Evolutionary conservation across 345 rosid species (phyloP), one percentile per base, ranked within the genome.

Genomic region (Sonneratia caseolaris): DNA sequence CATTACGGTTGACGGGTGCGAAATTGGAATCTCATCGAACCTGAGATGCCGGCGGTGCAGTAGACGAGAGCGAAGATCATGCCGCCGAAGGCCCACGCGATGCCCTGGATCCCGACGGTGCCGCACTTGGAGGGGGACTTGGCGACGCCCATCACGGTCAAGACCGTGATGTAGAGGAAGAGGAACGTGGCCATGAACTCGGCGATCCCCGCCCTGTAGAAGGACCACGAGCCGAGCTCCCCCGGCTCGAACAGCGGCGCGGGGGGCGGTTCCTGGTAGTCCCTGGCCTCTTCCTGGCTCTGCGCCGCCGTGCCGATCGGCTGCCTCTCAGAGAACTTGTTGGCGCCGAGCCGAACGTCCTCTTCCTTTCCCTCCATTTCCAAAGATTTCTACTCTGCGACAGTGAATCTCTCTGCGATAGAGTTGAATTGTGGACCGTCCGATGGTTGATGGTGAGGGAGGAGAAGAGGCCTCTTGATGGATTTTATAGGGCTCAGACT

Each of bases 81-180:
- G 45, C 80, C 80, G 45, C 80, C 80, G 57, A 78, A 78, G 15
- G 80, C 80, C 80, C 80, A 78, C 2, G 80, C 80, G 37, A 78
- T 78, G 13, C 80, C 80, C 43, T 78, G 80, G 59, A 78, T 74
- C 55, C 80, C 80, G 35, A 78, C 80, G 7, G 80, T 38, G 27
- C 62, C 62, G 64, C 80, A 78, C 77, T 67, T 78, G 77, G 77
- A 36, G 11, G 71, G 71, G 37, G 77, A 55, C 72, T 64, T 74
- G 64, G 42, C 57, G 43, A 74, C 77, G 42, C 80, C 80, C 80
- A 78, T 78, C 48, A 78, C 80, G 35, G 80, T 78, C 67, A 78
- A 38, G 40, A 76, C 71, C 7, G 78, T 49, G 7, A 76, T 51
- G 66, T 70, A 70, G 38, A 76, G 65, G 45, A 76, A 76, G 56